Base-by-base conservation (phyloP, 169 alveolate genomes). In the Cryptosporidium ryanae region DNA sequence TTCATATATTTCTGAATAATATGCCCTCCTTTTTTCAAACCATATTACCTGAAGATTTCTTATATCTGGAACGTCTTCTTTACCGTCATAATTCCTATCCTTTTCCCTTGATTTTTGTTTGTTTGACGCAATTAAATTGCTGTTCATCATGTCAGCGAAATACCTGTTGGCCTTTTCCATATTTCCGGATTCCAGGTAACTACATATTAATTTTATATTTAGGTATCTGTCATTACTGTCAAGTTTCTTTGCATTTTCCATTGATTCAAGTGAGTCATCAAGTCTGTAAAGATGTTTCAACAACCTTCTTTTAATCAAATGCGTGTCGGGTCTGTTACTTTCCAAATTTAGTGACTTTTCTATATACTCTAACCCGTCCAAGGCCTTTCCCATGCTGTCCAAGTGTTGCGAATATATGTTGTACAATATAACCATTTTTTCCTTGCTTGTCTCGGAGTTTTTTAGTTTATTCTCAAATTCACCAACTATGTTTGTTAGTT, bases 221-320 rank as follows among this genome's bases (percentile, higher is more conserved):
- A 90, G 57, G 49, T 57, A 90, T 59, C 91, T 82, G 65, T 71
- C 63, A 18, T 59, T 59, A 17, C 8, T 43, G n/a, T 65, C 82
- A 34, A 82, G 31, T 17, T 17, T 32, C 21, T 89, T 49, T 13
- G 91, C 93, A 49, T 66, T 50, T 38, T 90, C 90, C 25, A 65
- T 82, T 43, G 46, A 29, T 12, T 84, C 90, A 25, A 61, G 25
- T 4, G 93, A 91, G 1, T 44, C 63, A 21, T 54, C 66, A 76
- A 82, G 57, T 61, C 66, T 90, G n/a, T 89, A 87, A 6, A 87
- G 76, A 61, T 90, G 93, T 31, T 90, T 90, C 63, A 44, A 90
- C 13, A 90, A 71, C 54, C 71, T 55, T 18, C 91, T 87, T 31
- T 90, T 82, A 23, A 82, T 82, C 43, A 59, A 34, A 76, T 81